A percentile compares a stretch with the other conserved stretches of the same genome.
These are phyloP conservation scores for Hypoxylon sp. DNA, from an alignment of 2,329 filamentous ascomycete species.

Conservation along the genomic window DNA sequence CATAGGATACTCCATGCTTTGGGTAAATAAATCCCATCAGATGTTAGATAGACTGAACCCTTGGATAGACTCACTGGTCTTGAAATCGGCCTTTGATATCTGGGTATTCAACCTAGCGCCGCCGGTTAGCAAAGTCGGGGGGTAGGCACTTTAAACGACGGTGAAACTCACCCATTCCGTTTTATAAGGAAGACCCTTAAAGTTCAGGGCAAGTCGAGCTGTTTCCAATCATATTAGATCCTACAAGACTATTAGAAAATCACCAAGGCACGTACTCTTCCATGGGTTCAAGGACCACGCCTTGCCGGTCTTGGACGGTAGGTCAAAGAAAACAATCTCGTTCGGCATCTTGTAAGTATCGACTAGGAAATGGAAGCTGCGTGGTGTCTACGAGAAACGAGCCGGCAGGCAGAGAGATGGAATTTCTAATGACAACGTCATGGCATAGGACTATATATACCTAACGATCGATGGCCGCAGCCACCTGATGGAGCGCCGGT, in stretches of 20 bases:
- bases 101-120: conserved; percentile 69
- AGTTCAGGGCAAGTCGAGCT: conserved; percentile 76
- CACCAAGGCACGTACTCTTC: conserved; percentile 66
- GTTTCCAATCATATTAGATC: conserved; percentile 25
- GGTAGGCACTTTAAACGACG: neutral
- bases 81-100: conserved; percentile 69
- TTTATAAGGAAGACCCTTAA: conserved; percentile 73
- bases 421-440: neutral
- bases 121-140: conserved; percentile 6
- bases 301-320: conserved; percentile 64
- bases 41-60: conserved; percentile 1
- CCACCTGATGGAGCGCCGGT: neutral
- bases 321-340: conserved; percentile 69
- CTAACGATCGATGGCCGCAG: neutral
- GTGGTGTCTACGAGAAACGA: neutral
- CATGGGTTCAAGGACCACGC: conserved; percentile 77
- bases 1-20: neutral
- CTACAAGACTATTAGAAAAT: neutral
- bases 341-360: conserved; percentile 34
- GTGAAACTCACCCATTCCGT: conserved; percentile 68
- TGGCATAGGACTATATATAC: neutral
- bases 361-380: neutral
- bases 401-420: neutral
- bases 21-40: neutral
- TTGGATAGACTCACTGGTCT: conserved; percentile 58